Evolutionary conservation across 2,329 filamentous ascomycete genomes (phyloP), one percentile per base, ranked within the genome.

Genomic region (Ascosphaera apis): DNA sequence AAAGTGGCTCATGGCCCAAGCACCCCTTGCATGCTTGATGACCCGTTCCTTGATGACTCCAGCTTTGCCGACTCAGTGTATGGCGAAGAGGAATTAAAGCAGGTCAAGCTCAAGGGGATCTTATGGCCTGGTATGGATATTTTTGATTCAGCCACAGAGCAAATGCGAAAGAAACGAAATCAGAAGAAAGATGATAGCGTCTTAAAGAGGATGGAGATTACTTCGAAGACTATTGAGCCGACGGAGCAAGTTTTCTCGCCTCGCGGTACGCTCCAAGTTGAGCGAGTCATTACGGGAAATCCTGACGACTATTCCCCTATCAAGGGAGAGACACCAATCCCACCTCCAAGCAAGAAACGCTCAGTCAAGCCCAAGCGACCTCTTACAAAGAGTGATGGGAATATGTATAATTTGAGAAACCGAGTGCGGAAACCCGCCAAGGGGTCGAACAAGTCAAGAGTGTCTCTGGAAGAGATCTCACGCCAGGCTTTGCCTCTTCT

Each of bases 81-180:
- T 36, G 43, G 39, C 13, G 32, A 33, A 12, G 44, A 49, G 15
- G 39, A 41, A 1, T 35, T 28, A 8, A 28, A 28, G 25, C 25
- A 28, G 25, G 25, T 28, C 25, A 54, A 55, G 41, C 45, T 64
- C 25, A 65, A 64, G 42, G 62, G 62, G 1, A 49, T 61, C 13
- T 44, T 56, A 25, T 65, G 58, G 57, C 61, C 61, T 17, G 62
- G 62, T 15, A 65, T 65, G 62, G 57, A 59, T 40, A 49, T 65
- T 19, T 65, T 65, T 42, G 62, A 65, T 45, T 60, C 62, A 19
- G 62, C 62, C 11, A 62, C 60, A 0, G 49, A 55, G 37, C 54
- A 61, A 36, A 62, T 61, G 56, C 57, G 54, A 41, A 54, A 56
- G 31, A 60, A 55, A 40, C 57, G 62, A 30, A 65, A 65, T 38